phyloP scores from a whole-genome alignment of 345 rosid species.

The Populus ilicifolia region DNA sequence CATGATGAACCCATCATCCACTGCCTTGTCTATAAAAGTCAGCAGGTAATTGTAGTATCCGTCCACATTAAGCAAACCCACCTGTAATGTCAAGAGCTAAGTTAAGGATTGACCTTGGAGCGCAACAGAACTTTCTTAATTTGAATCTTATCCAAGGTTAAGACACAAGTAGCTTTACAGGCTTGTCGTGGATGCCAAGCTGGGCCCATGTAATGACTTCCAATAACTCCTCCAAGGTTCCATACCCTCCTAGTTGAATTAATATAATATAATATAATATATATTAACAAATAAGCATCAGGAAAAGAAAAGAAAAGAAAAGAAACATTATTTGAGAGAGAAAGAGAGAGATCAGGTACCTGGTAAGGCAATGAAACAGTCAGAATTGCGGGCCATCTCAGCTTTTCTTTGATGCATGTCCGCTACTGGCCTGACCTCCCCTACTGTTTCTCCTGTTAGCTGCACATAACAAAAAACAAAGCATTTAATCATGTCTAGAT shows the following conservation, averaged over 20 bases:
- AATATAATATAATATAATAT: not conserved
- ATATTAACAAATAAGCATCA: not conserved
- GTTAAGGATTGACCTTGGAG: not conserved
- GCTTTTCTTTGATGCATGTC: constrained; percentile 55
- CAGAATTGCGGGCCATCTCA: constrained; percentile 50
- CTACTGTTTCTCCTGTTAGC: constrained; percentile 66
- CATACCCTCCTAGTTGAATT: constrained; percentile 38
- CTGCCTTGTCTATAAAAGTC: constrained; percentile 52
- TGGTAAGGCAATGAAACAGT: constrained; percentile 48
- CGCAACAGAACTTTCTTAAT: not conserved
- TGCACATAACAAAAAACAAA: constrained; percentile 10
- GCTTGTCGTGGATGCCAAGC: constrained; percentile 51
- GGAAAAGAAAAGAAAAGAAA: not conserved
- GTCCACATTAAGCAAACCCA: constrained; percentile 53
- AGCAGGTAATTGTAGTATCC: constrained; percentile 45
- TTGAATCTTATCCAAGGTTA: not conserved
- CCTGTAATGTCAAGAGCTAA: constrained; percentile 24
- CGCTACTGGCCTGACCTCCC: constrained; percentile 42
- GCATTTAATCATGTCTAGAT: too few relatives aligned
- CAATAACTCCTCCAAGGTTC: constrained; percentile 44
- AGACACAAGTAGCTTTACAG: constrained; percentile 28
- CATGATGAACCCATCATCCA: constrained; percentile 51
- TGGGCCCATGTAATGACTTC: constrained; percentile 53
- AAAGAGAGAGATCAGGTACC: constrained; percentile 17
- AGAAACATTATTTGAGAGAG: not conserved